Base-by-base conservation (phyloP, 257 asterid genomes). In the Echites panduratus region DNA sequence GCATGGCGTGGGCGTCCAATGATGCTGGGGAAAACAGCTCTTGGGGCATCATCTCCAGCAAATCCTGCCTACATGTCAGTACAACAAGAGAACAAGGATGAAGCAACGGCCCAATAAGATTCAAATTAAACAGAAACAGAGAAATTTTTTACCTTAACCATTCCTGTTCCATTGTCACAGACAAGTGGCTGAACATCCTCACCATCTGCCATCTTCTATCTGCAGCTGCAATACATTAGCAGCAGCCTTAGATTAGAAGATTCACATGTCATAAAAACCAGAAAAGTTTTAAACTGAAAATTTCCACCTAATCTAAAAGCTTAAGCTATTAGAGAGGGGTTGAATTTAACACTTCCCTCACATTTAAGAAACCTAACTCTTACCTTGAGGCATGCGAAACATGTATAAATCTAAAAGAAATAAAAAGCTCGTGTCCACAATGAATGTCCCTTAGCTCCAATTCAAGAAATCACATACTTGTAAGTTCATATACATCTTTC, bases 81-180 rank as follows among this genome's bases (percentile, higher is more conserved):
- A 75, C 43, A 16, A 35, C 20, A 27, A 4, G 57, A 24, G 69
- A 40, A 71, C 35, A 32, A 63, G 59, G 7, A 61, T 70, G 7
- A 70, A 49, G 27, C 40, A 11, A 19, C 40, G 63, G 19, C 32
- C 9, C 13, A 20, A 38, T 35, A 7, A 59, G 7, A 52, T 22
- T 57, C 20, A 43, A 9, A 69, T 32, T 56, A 27, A 59, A n/a
- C 17, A 75, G 68, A 63, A 62, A 4, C 38, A 11, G 27, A 3
- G 45, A 8, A 1, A 3, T 19, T 9, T n/a, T 40, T 9, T 80
- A 83, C 87, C 87, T 83, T 83, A 57, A 83, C 87, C 87, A 83
- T 83, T 77, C 87, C 87, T 26, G 84, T 83, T 40, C 87, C 87
- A 72, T 83, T 83, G 74, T 83, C 87, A 58, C 82, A 83, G 75